Conservation (phyloP, 139 green algal genomes). For the Eudorina sp. region DNA sequence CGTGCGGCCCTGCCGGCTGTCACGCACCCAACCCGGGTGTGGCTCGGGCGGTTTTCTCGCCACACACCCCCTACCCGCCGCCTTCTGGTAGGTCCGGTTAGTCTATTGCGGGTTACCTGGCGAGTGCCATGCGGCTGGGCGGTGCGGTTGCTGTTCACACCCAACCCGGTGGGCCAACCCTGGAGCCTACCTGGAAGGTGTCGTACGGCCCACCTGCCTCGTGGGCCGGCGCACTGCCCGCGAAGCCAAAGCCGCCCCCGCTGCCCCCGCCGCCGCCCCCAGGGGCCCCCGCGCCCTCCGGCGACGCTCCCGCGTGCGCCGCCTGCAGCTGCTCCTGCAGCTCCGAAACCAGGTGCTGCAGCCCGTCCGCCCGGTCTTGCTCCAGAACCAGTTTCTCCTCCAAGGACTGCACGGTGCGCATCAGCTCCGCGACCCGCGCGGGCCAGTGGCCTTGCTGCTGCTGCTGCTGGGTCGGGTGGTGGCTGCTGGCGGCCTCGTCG, state of each 20-base stretch:
- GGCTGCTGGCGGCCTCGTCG: neutral
- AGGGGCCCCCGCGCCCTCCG: neutral
- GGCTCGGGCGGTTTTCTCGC: too few relatives aligned
- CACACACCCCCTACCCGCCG: too few relatives aligned
- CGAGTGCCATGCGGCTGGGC: too few relatives aligned
- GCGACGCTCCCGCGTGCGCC: neutral
- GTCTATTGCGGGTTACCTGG: too few relatives aligned
- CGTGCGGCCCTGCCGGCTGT: too few relatives aligned
- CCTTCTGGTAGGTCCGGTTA: too few relatives aligned
- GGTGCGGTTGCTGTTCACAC: too few relatives aligned
- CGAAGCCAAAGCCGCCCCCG: neutral
- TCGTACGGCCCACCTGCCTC: too few relatives aligned
- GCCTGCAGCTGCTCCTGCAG: conserved; percentile 34
- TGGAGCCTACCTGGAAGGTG: too few relatives aligned
- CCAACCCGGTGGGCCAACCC: too few relatives aligned
- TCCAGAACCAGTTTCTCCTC: conserved; percentile 26
- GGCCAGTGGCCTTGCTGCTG: conserved; percentile 33
- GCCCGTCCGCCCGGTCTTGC: neutral
- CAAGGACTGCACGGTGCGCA: neutral
- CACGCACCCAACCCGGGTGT: too few relatives aligned
- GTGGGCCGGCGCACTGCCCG: too few relatives aligned
- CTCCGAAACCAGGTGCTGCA: conserved; percentile 30
- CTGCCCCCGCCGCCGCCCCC: neutral
- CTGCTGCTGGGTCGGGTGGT: conserved; percentile 2
- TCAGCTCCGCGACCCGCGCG: conserved; percentile 12